phyloP scores from a whole-genome alignment of 148 eudicot species.

The Persicaria maculosa region DNA sequence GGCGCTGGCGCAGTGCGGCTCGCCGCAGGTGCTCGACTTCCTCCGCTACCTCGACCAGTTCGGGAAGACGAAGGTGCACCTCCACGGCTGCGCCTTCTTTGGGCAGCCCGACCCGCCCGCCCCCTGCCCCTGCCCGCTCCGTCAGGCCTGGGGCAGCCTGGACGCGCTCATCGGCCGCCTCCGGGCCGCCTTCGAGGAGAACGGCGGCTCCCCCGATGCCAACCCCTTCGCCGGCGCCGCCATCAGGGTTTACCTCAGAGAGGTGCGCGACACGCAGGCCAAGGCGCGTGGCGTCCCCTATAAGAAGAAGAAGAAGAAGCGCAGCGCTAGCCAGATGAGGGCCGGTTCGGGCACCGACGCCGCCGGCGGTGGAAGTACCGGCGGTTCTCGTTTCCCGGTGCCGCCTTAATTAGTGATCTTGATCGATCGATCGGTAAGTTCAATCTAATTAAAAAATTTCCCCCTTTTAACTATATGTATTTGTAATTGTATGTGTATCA shows the following conservation, averaged over 20 bases:
- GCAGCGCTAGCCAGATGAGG: neutral
- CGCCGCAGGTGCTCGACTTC: constrained; percentile 53
- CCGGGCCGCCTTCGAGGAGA: constrained; percentile 52
- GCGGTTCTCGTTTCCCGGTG: neutral
- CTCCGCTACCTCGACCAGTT: constrained; percentile 37
- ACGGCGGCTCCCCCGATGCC: constrained; percentile 37
- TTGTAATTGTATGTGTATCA: too few species aligned
- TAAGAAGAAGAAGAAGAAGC: constrained; percentile 53
- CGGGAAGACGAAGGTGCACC: constrained; percentile 54
- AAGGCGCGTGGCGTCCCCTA: constrained; percentile 55
- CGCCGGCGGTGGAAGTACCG: neutral
- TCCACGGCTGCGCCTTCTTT: constrained; percentile 40
- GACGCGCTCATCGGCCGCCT: constrained; percentile 55
- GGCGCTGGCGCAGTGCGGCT: constrained; percentile 45
- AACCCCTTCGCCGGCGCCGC: constrained; percentile 48
- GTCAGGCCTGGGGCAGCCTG: constrained; percentile 62
- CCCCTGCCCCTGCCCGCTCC: constrained; percentile 46
- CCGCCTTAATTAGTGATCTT: neutral
- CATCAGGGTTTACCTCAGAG: constrained; percentile 40
- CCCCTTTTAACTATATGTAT: neutral
- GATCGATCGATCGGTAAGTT: neutral
- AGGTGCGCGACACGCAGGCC: constrained; percentile 48
- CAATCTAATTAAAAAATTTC: neutral
- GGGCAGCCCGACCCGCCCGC: constrained; percentile 62
- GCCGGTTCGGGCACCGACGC: neutral